These are phyloP conservation scores for Cryptococcus amylolentus DNA, from an alignment of 1,284 basidiomycete genomes.

Conservation along the genomic window DNA sequence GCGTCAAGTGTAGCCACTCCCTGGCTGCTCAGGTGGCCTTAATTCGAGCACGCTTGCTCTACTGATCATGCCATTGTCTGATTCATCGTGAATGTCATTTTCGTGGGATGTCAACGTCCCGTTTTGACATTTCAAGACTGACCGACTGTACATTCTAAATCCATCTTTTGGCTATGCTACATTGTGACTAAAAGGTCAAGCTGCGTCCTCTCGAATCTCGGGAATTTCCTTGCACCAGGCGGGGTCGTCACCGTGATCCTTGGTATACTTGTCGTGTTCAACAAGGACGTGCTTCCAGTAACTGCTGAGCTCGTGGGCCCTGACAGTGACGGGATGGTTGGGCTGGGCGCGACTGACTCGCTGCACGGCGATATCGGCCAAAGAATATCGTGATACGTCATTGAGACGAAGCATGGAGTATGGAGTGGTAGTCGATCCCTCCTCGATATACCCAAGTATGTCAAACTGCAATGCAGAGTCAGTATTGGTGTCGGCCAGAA, in stretches of 20 bases:
- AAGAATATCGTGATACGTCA: conserved; percentile 50
- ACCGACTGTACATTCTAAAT: not conserved
- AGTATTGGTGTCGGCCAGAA: not conserved
- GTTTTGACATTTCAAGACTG: no score
- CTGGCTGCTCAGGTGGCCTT: no score
- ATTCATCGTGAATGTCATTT: no score
- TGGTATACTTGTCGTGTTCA: conserved; percentile 48
- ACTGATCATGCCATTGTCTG: no score
- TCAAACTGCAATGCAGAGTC: conserved; percentile 33
- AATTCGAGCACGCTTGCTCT: no score
- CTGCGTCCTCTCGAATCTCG: conserved; percentile 18
- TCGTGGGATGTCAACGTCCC: no score
- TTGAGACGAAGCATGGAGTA: conserved; percentile 53
- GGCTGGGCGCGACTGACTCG: conserved; percentile 37
- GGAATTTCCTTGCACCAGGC: conserved; percentile 43
- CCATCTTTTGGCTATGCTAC: not conserved
- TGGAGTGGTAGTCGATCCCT: conserved; percentile 54
- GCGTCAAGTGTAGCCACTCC: no score
- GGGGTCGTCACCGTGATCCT: conserved; percentile 46
- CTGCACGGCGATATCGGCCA: conserved; percentile 50
- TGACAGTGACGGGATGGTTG: conserved; percentile 39
- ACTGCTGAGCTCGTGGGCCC: conserved; percentile 44
- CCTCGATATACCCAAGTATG: conserved; percentile 51
- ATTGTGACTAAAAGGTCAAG: not conserved
- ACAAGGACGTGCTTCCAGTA: conserved; percentile 48